Evolutionary conservation across 352 stramenopile genomes (phyloP).

Genomic region (Globisporangium lucens): DNA sequence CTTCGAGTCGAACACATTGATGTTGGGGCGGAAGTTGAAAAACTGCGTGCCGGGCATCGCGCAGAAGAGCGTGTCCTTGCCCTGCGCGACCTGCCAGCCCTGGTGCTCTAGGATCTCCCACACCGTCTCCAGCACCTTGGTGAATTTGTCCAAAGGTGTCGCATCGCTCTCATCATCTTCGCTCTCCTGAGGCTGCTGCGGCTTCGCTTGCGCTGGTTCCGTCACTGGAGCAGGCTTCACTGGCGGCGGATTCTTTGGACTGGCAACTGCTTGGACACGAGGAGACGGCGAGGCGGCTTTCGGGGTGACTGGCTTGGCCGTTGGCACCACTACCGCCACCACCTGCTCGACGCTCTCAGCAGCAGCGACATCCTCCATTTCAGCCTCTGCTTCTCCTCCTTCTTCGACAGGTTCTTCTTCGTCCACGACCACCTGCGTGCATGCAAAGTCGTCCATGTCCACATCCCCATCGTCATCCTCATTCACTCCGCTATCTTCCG

Average conservation of each 20-base stretch:
- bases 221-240: not conserved
- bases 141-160: constrained; percentile 39
- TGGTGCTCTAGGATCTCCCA: constrained; percentile 43
- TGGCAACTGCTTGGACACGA: not conserved
- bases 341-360: not conserved
- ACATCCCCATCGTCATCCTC: constrained; percentile 22
- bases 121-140: constrained; percentile 37
- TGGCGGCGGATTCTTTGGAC: constrained; percentile 1
- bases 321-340: not conserved
- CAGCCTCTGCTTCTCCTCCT: not conserved
- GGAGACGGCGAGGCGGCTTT: not conserved
- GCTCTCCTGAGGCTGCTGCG: not conserved
- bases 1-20: constrained; percentile 81
- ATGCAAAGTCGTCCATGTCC: constrained; percentile 6
- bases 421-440: constrained; percentile 17
- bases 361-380: not conserved
- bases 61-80: constrained; percentile 60
- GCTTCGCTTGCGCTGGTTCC: not conserved
- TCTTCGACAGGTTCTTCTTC: constrained; percentile 10
- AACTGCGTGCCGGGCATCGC: constrained; percentile 77
- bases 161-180: constrained; percentile 10
- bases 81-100: constrained; percentile 65
- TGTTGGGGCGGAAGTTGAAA: constrained; percentile 80
- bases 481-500: constrained; percentile 20
- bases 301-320: not conserved